Conservation (phyloP, 2,329 filamentous ascomycete genomes). For the Sphaerulina vaccinii region DNA sequence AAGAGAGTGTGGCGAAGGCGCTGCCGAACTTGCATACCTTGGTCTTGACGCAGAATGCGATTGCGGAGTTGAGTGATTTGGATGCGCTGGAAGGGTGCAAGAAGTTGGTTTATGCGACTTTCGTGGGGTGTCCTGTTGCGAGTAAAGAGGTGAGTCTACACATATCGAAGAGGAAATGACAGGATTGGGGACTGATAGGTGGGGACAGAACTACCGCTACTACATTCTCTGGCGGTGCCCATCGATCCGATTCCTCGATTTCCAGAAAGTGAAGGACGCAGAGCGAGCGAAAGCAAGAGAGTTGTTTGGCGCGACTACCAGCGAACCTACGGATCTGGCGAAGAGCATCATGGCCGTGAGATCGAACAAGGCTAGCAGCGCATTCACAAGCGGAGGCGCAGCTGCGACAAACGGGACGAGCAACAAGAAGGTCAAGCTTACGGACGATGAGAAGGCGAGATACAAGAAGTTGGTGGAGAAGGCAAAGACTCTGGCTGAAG, state of each 20-base stretch:
- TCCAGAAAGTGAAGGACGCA: conserved; percentile 81
- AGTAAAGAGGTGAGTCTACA: conserved; percentile 77
- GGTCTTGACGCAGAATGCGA: conserved; percentile 77
- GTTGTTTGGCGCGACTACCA: conserved; percentile 72
- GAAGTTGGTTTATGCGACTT: conserved; percentile 72
- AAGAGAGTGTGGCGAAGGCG: conserved; percentile 68
- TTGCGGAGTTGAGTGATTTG: conserved; percentile 81
- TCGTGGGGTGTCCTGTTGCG: conserved; percentile 85
- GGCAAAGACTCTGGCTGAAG: conserved; percentile 86
- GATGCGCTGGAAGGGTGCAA: conserved; percentile 71
- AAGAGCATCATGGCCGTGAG: conserved; percentile 82
- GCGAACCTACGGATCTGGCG: conserved; percentile 77
- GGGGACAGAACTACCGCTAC: conserved; percentile 77
- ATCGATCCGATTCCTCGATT: conserved; percentile 85
- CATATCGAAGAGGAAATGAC: background rate
- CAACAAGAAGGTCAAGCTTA: conserved; percentile 53
- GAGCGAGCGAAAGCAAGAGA: conserved; percentile 75
- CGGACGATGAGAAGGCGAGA: conserved; percentile 80
- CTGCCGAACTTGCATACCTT: conserved; percentile 81
- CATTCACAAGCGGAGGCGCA: conserved; percentile 51
- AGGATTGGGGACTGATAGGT: background rate
- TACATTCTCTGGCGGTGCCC: conserved; percentile 89
- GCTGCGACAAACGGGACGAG: conserved; percentile 42
- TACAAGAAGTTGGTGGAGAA: conserved; percentile 85
- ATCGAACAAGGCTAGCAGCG: conserved; percentile 52